A percentile compares a stretch with the other conserved stretches of the same genome.
phyloP scores from a whole-genome alignment of 2,329 filamentous ascomycete genomes.

The Hypocreales sp. region DNA sequence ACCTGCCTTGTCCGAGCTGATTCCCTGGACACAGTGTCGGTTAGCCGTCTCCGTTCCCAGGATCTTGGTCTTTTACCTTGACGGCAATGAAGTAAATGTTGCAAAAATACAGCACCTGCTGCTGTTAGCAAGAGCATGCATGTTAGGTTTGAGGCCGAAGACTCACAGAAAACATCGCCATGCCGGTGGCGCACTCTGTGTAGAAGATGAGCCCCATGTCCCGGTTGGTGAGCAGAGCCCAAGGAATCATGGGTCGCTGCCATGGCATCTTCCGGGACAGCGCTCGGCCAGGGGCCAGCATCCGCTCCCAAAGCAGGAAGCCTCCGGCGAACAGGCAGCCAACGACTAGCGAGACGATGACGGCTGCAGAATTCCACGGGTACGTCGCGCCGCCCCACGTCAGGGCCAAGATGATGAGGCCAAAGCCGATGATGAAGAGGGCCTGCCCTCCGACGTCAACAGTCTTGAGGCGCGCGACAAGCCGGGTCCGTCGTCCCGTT shows the following conservation, averaged over 20 bases:
- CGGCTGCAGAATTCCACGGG: conserved; percentile 30
- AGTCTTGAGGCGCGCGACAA: conserved; percentile 32
- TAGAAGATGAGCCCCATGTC: conserved; percentile 48
- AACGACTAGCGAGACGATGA: conserved; percentile 31
- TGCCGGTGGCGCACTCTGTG: conserved; percentile 44
- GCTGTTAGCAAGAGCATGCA: neutral
- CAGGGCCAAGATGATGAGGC: conserved; percentile 35
- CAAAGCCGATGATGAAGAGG: conserved; percentile 38
- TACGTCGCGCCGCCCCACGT: conserved; percentile 41
- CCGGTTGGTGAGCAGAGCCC: conserved; percentile 36
- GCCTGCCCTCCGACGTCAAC: conserved; percentile 40
- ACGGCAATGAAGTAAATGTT: conserved; percentile 53
- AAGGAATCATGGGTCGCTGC: conserved; percentile 50
- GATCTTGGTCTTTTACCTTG: too few species aligned
- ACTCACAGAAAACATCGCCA: conserved; percentile 31
- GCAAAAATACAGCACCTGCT: conserved; percentile 48
- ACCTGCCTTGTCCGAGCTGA: too few species aligned
- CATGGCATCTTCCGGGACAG: conserved; percentile 32
- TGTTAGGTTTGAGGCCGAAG: too few species aligned
- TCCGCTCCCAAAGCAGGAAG: too few species aligned
- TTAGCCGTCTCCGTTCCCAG: too few species aligned
- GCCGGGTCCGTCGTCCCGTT: conserved; percentile 13
- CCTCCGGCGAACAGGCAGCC: too few species aligned
- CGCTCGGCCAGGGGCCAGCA: too few species aligned
- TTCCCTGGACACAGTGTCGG: too few species aligned